A percentile compares a stretch with the other conserved stretches of the same genome.
Conservation (phyloP, 106 monocot genomes). For the Alisma plantagoaquatica region DNA sequence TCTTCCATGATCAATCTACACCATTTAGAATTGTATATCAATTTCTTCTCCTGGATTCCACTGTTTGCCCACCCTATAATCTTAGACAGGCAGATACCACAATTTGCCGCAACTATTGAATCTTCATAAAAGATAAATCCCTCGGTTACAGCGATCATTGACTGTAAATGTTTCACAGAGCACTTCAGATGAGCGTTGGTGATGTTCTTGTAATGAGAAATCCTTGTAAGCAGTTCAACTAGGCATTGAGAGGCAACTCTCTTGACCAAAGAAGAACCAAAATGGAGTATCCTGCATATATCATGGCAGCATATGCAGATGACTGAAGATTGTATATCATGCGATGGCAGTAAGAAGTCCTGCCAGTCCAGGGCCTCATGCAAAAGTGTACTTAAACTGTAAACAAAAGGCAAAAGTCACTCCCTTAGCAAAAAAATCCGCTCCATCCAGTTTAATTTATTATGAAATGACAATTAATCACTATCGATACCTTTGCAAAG, state of each 20-base stretch:
- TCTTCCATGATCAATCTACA: constrained; percentile 67
- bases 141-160: constrained; percentile 53
- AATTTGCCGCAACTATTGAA: constrained; percentile 39
- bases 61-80: constrained; percentile 54
- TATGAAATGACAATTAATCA: not conserved
- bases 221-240: constrained; percentile 43
- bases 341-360: constrained; percentile 41
- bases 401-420: not conserved
- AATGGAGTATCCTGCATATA: constrained; percentile 70
- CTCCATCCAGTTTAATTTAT: too few species aligned
- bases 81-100: constrained; percentile 39
- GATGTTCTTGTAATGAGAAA: constrained; percentile 34
- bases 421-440: not conserved
- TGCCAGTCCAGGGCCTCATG: constrained; percentile 57
- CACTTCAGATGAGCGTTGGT: constrained; percentile 29
- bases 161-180: constrained; percentile 41
- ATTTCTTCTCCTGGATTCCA: constrained; percentile 25
- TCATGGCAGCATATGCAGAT: constrained; percentile 61
- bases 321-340: constrained; percentile 16
- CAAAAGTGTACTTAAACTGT: constrained; percentile 4
- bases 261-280: constrained; percentile 57
- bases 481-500: constrained; percentile 71
- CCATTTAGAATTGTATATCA: constrained; percentile 50
- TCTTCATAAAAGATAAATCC: constrained; percentile 59
- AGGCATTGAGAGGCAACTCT: constrained; percentile 73